phyloP scores from a whole-genome alignment of 2,329 filamentous ascomycete species.

The Parastagonospora avenae region DNA sequence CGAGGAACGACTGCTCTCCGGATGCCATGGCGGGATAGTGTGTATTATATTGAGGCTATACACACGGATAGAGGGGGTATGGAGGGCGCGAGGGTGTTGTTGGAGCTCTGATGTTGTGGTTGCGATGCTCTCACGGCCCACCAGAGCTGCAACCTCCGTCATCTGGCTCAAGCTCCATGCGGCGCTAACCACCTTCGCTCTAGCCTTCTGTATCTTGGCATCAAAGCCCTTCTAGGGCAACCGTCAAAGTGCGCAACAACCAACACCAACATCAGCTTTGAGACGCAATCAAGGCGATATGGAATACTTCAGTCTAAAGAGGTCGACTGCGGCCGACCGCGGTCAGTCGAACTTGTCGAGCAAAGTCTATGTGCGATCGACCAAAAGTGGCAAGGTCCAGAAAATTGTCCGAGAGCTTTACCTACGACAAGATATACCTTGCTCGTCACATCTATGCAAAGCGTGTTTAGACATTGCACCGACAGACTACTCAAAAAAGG shows the following conservation, averaged over 20 bases:
- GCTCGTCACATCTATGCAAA: slow-evolving; percentile 87
- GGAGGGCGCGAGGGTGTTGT: slow-evolving; percentile 6
- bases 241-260: slow-evolving; percentile 9
- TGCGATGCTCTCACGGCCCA: slow-evolving; percentile 37
- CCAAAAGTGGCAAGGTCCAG: slow-evolving; percentile 94
- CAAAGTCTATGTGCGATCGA: slow-evolving; percentile 95
- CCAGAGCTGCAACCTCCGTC: slow-evolving; percentile 40
- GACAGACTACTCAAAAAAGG: slow-evolving; percentile 75
- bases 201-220: slow-evolving; percentile 34
- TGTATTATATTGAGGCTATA: background rate
- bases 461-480: slow-evolving; percentile 76
- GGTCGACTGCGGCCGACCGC: slow-evolving; percentile 59
- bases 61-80: background rate
- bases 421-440: slow-evolving; percentile 93
- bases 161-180: slow-evolving; percentile 29
- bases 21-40: slow-evolving; percentile 71
- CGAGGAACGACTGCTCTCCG: slow-evolving; percentile 85
- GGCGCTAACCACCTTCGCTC: background rate
- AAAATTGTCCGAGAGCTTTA: slow-evolving; percentile 98
- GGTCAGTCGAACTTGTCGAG: slow-evolving; percentile 79
- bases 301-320: slow-evolving; percentile 61
- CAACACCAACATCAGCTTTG: background rate
- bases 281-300: slow-evolving; percentile 13
- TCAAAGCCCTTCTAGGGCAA: slow-evolving; percentile 29
- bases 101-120: slow-evolving; percentile 35